Base-by-base conservation (phyloP, 2,329 filamentous ascomycete species). In the Cordyceps javanica region DNA sequence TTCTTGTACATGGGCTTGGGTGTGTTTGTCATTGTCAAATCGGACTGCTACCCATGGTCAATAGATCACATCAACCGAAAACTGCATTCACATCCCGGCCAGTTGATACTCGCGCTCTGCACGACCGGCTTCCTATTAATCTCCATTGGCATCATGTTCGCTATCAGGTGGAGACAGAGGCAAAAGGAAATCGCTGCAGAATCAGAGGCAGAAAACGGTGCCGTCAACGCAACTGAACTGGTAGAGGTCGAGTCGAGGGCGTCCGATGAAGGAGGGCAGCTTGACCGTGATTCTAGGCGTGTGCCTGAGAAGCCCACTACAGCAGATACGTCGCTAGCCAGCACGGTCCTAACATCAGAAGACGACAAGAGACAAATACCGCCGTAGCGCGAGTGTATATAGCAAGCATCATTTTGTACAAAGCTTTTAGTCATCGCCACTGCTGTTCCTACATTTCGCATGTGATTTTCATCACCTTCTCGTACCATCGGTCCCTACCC, bases 1-100 rank as follows among this genome's bases (percentile, higher is more conserved):
- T 61, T 70, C 39, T 61, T 72, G 9, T 71, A 71, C 60, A 58
- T 69, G 16, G 69, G 69, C 13, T 63, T 72, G 8, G 67, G 69
- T 32, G 62, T 67, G 14, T 71, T 66, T 57, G 70, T 72, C 57
- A 60, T 68, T 42, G 62, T 68, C 60, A 67, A 69, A 55, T 71
- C 69, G 11, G 38, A 62, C 7, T 69, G 66, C 60, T 72, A 69
- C 58, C 68, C 68, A 14, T 72, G 69, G 69, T 65, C 67, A 13
- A 66, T 69, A n/a, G 59, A 66, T 42, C 61, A 64, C 16, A 69
- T 72, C 46, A 61, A 70, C 57, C 59, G 64, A 19, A 55, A 39
- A 32, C 57, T 48, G 2, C 30, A 25, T 16, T 49, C 51, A 1
- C 21, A 57, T n/a, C 51, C 57, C 38, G 62, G 62, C 4, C 54